Base-by-base conservation (phyloP, 83 land plant genomes). In the Thuja plicata region DNA sequence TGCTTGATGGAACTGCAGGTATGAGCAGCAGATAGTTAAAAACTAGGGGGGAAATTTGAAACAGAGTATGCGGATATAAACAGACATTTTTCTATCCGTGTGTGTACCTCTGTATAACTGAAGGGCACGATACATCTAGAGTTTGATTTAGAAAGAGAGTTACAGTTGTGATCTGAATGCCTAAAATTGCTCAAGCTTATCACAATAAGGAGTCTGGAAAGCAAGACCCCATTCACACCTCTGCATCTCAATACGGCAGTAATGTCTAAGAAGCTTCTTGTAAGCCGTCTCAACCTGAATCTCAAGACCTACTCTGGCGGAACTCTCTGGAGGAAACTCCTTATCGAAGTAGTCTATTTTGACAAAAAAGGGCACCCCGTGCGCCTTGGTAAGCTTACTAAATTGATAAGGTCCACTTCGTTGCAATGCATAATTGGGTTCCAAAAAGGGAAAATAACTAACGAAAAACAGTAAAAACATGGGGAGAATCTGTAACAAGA, bases 161-260 rank as follows among this genome's bases (percentile, higher is more conserved):
- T n/a, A 5, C 8, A 62, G 10, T 32, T 37, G 85, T 83, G 12
- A 83, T 11, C 55, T 21, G 40, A 62, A 84, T 17, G 76, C 43
- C 46, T 94, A 82, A 89, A 92, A 95, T 60, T 89, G 87, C 92
- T 92, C 86, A 62, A 96, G 93, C 94, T 90, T 91, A 41, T 94
- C 94, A 89, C 99, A 97, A 86, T 96, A 86, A 38, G 99, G 96
- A 32, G 93, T 93, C 82, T 95, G 90, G 3, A 88, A 62, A 5
- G 89, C 81, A 85, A 92, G 87, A 1, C 99, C 99, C 97, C 97
- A 97, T 55, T 92, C 90, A 50, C 86, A 90, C 84, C 95, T 87
- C 89, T 95, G 96, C 86, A 92, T 50, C 92, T 97, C 99, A 46
- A 90, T 73, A 86, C 94, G 94, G 87, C 99, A 97, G 88, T 96